Conservation (phyloP, 345 rosid species). For the Euphorbia peplus region DNA sequence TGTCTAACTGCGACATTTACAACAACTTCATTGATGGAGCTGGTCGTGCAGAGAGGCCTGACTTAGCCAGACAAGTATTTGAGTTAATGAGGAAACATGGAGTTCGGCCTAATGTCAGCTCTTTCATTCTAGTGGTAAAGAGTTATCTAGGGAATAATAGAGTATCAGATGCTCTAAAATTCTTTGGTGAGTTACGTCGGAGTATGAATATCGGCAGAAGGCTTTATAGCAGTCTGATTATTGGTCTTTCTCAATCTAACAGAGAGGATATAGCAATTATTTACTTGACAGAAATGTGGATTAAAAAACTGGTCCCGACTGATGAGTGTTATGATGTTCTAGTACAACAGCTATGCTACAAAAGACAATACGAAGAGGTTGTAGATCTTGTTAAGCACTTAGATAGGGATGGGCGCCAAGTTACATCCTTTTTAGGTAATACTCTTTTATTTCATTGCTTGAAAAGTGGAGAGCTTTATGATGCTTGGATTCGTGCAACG, state of each 20-base stretch:
- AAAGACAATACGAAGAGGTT: slow-evolving; percentile 37
- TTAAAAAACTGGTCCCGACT: slow-evolving; percentile 43
- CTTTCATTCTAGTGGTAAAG: slow-evolving; percentile 50
- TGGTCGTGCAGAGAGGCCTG: slow-evolving; percentile 61
- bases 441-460: slow-evolving; percentile 54
- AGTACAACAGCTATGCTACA: slow-evolving; percentile 40
- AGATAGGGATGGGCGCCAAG: slow-evolving; percentile 40
- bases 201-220: slow-evolving; percentile 31
- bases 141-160: slow-evolving; percentile 56
- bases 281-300: slow-evolving; percentile 46
- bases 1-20: slow-evolving; percentile 32
- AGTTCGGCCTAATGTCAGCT: slow-evolving; percentile 34
- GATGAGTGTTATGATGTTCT: slow-evolving; percentile 55
- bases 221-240: slow-evolving; percentile 45
- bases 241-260: slow-evolving; percentile 54
- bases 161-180: slow-evolving; percentile 56
- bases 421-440: slow-evolving; percentile 76
- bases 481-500: slow-evolving; percentile 53
- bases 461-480: slow-evolving; percentile 42
- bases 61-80: slow-evolving; percentile 59
- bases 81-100: slow-evolving; percentile 61
- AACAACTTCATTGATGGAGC: slow-evolving; percentile 72
- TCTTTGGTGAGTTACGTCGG: slow-evolving; percentile 39
- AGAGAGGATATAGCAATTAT: slow-evolving; percentile 46
- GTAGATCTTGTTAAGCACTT: slow-evolving; percentile 49